Conservation (phyloP, 2,329 filamentous ascomycete genomes). For the Epichloe elymi region DNA sequence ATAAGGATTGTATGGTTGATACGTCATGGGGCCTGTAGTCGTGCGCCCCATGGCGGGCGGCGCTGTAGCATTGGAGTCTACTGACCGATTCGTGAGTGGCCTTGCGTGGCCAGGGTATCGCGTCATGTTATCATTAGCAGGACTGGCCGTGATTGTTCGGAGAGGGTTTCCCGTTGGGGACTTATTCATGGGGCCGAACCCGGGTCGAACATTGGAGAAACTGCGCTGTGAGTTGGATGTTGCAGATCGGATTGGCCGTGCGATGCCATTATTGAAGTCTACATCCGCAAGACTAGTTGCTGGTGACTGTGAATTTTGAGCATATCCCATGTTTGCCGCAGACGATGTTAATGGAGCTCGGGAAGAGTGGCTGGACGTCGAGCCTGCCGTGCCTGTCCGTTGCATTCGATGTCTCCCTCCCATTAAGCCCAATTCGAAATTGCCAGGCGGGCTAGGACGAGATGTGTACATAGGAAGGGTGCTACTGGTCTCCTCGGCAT, state of each 20-base stretch:
- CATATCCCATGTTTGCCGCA: constrained; percentile 48
- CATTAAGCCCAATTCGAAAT: constrained; percentile 38
- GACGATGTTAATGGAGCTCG: constrained; percentile 48
- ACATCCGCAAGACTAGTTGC: constrained; percentile 21
- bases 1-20: constrained; percentile 16
- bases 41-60: constrained; percentile 8
- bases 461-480: constrained; percentile 53
- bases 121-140: constrained; percentile 14
- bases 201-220: constrained; percentile 10
- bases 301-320: constrained; percentile 21
- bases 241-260: constrained; percentile 20
- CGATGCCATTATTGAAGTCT: constrained; percentile 8
- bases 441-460: constrained; percentile 40
- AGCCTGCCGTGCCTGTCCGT: constrained; percentile 40
- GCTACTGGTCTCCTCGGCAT: constrained; percentile 46
- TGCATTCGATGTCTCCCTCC: constrained; percentile 37
- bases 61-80: constrained; percentile 15
- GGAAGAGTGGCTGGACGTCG: constrained; percentile 48
- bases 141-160: constrained; percentile 17
- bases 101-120: constrained; percentile 20
- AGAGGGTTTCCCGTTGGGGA: constrained; percentile 8
- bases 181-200: constrained; percentile 8
- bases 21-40: neutral
- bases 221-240: constrained; percentile 25
- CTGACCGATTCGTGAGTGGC: constrained; percentile 18